These are phyloP conservation scores for Biscutella auriculata DNA, from an alignment of 441 rosid species.

Conservation along the genomic window DNA sequence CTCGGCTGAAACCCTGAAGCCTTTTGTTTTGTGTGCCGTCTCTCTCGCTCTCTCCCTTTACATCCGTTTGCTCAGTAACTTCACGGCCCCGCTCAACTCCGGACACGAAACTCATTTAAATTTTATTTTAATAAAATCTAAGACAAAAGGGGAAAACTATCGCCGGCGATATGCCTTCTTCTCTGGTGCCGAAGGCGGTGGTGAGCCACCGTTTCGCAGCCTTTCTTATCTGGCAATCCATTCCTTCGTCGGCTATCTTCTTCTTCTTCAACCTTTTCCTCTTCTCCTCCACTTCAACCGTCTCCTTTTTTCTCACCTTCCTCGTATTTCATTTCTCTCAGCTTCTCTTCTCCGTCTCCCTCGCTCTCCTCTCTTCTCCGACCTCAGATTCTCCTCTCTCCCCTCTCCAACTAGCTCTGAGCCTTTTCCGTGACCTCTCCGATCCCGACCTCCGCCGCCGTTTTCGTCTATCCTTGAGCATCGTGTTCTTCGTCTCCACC, in stretches of 20 bases:
- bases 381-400: slow-evolving; percentile 30
- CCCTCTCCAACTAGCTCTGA: slow-evolving; percentile 28
- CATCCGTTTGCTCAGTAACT: neutral
- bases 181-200: slow-evolving; percentile 22
- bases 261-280: slow-evolving; percentile 32
- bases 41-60: neutral
- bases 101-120: slow-evolving; percentile 9
- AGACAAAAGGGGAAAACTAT: neutral
- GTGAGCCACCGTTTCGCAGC: slow-evolving; percentile 44
- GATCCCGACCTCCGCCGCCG: slow-evolving; percentile 42
- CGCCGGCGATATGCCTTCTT: slow-evolving; percentile 21
- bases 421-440: slow-evolving; percentile 27
- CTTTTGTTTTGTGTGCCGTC: neutral
- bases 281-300: slow-evolving; percentile 7
- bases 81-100: slow-evolving; percentile 4
- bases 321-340: slow-evolving; percentile 30
- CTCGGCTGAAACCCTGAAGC: neutral
- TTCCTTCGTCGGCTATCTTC: slow-evolving; percentile 40
- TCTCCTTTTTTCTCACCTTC: slow-evolving; percentile 25
- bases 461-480: slow-evolving; percentile 31
- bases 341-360: slow-evolving; percentile 46
- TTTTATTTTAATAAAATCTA: neutral
- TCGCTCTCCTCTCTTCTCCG: slow-evolving; percentile 42
- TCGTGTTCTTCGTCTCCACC: slow-evolving; percentile 30
- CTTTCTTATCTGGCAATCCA: slow-evolving; percentile 69